These are phyloP conservation scores for Curvularia eragrostidis DNA, from an alignment of 2,329 filamentous ascomycete species.

Conservation along the genomic window DNA sequence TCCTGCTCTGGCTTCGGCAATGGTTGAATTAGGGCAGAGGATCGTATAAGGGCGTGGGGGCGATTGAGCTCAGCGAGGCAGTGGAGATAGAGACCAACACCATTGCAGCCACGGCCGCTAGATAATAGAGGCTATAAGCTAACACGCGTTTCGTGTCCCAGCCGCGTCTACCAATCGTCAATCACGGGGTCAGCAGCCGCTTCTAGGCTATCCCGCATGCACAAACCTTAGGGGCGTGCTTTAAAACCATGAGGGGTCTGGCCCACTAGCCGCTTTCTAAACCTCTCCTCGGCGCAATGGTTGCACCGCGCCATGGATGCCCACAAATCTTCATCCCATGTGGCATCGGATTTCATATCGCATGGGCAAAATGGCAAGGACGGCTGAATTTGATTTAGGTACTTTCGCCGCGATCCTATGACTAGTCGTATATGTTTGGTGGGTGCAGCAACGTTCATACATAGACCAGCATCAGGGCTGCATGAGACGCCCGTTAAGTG, in stretches of 20 bases:
- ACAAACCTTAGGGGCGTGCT: conserved; percentile 1
- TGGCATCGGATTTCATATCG: background rate
- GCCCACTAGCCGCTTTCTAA: background rate
- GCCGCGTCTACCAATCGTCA: conserved; percentile 15
- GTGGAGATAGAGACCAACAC: conserved; percentile 6
- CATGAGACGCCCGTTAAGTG: background rate
- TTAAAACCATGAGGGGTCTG: conserved; percentile 4
- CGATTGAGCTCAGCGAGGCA: conserved; percentile 3
- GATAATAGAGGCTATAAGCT: conserved; percentile 15
- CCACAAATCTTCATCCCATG: background rate
- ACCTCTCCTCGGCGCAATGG: conserved; percentile 1
- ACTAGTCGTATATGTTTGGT: background rate
- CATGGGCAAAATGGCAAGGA: background rate
- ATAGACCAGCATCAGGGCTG: background rate
- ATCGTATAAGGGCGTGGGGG: conserved; percentile 8
- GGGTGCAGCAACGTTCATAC: background rate
- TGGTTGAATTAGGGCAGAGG: background rate
- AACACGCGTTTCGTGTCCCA: conserved; percentile 19
- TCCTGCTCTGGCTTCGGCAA: conserved; percentile 2
- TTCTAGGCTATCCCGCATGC: conserved; percentile 14
- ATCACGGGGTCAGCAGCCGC: conserved; percentile 2
- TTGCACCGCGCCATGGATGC: background rate
- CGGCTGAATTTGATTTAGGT: background rate
- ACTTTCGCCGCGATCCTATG: background rate
- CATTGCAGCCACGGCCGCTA: conserved; percentile 10